Evolutionary conservation across 805 yeast genomes (phyloP), one percentile per base, ranked within the genome.

Genomic region (Yarrowia hollandica): DNA sequence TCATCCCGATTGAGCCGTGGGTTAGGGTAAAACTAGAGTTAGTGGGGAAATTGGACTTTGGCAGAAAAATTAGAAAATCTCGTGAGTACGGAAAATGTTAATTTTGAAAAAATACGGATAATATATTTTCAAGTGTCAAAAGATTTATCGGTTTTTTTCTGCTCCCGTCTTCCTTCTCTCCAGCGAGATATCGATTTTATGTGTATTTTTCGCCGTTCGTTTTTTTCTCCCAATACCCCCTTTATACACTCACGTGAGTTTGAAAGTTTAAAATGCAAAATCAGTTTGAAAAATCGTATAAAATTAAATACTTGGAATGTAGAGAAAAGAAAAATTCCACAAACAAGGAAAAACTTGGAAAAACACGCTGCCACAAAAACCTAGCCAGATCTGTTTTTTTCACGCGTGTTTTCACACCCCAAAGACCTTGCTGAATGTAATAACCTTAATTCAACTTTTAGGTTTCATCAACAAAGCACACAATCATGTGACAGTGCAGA

Each of bases 401-500:
- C 5, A 3, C 28, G 10, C 5, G 9, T 21, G 4, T 5, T 28
- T 6, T 12, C 6, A 18, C 11, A 7, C 18, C 46, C 23, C 8
- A 6, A 9, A 3, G 16, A n/a, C 15, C n/a, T 7, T 4, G 10
- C 18, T 10, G 19, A n/a, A 11, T 5, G 5, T 16, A 9, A 31
- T 5, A 28, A 21, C 21, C 8, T 23, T 31, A 31, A 12, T 12
- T 12, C 14, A 9, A 9, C 4, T 15, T 4, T 44, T 19, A 44
- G 10, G 10, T 44, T 44, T n/a, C 37, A 44, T 44, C 48, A 41
- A 41, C 48, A 41, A 41, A 41, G 48, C 55, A 48, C 39, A 48
- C 39, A 48, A 48, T 48, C 39, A 31, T 48, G 39, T 48, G 38
- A 48, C 55, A 31, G 39, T 48, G 55, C 55, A 48, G 55, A 48